These are phyloP conservation scores for Podospora pseudoanserina DNA, from an alignment of 495 filamentous ascomycete genomes.

Conservation along the genomic window DNA sequence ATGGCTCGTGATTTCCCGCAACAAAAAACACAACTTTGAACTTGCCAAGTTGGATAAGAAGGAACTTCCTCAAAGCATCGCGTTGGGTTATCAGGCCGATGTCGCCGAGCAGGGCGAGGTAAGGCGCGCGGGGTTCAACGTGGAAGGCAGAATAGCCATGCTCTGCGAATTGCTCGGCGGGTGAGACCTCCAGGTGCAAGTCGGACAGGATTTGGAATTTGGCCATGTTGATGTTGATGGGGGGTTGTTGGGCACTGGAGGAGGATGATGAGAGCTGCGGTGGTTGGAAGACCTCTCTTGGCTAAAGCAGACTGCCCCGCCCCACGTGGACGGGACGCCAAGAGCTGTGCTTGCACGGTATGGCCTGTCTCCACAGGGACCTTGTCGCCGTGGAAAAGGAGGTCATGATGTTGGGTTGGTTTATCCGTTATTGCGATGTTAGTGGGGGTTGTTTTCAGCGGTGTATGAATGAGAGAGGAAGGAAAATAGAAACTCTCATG, in stretches of 20 bases:
- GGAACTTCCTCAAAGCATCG: conserved; percentile 40
- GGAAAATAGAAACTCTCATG: too few relatives aligned
- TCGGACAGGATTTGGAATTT: conserved; percentile 55
- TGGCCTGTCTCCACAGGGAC: background rate
- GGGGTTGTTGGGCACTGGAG: too few relatives aligned
- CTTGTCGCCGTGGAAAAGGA: background rate
- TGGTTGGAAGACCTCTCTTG: background rate
- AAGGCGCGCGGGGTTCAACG: conserved; percentile 43
- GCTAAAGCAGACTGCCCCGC: background rate
- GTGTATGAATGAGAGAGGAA: too few relatives aligned
- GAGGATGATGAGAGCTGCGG: background rate
- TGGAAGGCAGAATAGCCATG: conserved; percentile 46
- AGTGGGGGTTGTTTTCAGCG: background rate
- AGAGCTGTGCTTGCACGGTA: background rate
- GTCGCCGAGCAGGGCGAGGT: conserved; percentile 56
- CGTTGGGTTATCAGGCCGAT: conserved; percentile 47
- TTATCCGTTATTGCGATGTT: background rate
- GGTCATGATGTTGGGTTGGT: background rate
- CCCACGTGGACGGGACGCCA: background rate
- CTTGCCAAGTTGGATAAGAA: conserved; percentile 42
- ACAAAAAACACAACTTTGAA: conserved; percentile 51
- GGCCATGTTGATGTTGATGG: too few relatives aligned
- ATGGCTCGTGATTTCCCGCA: conserved; percentile 57
- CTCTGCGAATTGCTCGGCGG: background rate
- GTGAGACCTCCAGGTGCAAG: conserved; percentile 49